These are phyloP conservation scores for Spirogloea muscicola DNA, from an alignment of 139 green algal species.

Conservation along the genomic window DNA sequence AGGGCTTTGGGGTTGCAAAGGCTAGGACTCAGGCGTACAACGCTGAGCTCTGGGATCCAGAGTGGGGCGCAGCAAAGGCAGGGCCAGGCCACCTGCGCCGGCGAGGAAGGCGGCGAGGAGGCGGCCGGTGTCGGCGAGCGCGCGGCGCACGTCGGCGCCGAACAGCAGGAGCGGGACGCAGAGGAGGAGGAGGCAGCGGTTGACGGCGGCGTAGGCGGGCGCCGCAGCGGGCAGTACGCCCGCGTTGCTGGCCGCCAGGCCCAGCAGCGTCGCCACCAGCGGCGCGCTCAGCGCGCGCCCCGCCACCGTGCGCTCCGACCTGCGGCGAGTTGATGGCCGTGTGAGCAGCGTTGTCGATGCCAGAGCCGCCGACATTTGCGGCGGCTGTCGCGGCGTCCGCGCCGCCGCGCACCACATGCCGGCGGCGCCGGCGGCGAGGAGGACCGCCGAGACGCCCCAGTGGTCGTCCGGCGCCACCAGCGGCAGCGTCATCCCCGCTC, in stretches of 20 bases:
- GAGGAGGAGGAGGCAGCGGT: slow-evolving; percentile 81
- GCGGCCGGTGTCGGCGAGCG: slow-evolving; percentile 68
- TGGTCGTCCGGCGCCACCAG: slow-evolving; percentile 34
- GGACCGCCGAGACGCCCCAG: slow-evolving; percentile 40
- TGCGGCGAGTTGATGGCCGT: too few relatives aligned
- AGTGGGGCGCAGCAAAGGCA: too few relatives aligned
- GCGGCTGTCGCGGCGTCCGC: too few relatives aligned
- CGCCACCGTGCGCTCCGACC: slow-evolving; percentile 38
- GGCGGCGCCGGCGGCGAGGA: slow-evolving; percentile 13
- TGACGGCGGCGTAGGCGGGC: slow-evolving; percentile 60
- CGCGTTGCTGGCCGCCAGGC: slow-evolving; percentile 70
- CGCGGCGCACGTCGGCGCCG: slow-evolving; percentile 69
- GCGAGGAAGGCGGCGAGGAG: slow-evolving; percentile 68
- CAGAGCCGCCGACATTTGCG: too few relatives aligned
- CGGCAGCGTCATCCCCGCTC: too few relatives aligned
- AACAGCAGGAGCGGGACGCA: slow-evolving; percentile 87
- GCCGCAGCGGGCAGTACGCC: slow-evolving; percentile 54
- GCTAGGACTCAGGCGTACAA: too few relatives aligned
- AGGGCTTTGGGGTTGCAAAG: too few relatives aligned
- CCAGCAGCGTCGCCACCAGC: slow-evolving; percentile 70
- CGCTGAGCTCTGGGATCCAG: too few relatives aligned
- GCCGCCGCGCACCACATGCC: slow-evolving; percentile 46
- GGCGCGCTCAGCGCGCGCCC: slow-evolving; percentile 74
- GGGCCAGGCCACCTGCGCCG: slow-evolving; percentile 38
- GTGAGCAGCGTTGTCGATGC: too few relatives aligned